A percentile compares a stretch with the other conserved stretches of the same genome.
These are phyloP conservation scores for Priceomyces melissophilus DNA, from an alignment of 805 yeast genomes.

Conservation along the genomic window DNA sequence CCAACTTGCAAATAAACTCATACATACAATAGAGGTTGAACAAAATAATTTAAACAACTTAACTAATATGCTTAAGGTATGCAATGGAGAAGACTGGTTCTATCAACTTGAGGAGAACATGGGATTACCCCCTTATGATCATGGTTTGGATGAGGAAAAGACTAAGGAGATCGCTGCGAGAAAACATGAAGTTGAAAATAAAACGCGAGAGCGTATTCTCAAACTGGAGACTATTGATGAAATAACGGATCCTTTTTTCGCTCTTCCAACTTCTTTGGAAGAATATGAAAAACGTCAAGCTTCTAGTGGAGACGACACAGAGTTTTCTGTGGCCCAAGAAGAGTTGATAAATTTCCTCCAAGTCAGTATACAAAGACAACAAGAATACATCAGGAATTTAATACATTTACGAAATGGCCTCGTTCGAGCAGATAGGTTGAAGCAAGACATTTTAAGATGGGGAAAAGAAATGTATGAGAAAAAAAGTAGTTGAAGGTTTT, in stretches of 20 bases:
- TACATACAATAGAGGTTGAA: constrained; percentile 77
- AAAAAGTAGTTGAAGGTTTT: constrained; percentile 16
- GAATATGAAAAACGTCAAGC: constrained; percentile 22
- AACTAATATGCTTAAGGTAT: constrained; percentile 67
- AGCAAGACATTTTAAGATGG: constrained; percentile 73
- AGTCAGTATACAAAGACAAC: constrained; percentile 48
- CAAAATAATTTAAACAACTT: constrained; percentile 72
- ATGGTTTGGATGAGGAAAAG: constrained; percentile 40
- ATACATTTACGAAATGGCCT: constrained; percentile 71
- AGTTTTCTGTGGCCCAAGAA: constrained; percentile 58
- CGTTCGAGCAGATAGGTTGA: constrained; percentile 72
- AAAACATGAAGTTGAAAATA: constrained; percentile 1
- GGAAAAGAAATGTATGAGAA: constrained; percentile 73
- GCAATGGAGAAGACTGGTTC: constrained; percentile 83
- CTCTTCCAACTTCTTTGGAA: constrained; percentile 51
- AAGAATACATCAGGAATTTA: constrained; percentile 81
- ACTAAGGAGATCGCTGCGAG: constrained; percentile 10
- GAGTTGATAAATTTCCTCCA: constrained; percentile 42
- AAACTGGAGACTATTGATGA: constrained; percentile 17
- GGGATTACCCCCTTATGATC: constrained; percentile 68
- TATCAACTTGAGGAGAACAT: constrained; percentile 61
- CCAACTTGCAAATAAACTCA: constrained; percentile 63
- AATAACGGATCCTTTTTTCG: constrained; percentile 42
- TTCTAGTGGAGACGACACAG: constrained; percentile 23
- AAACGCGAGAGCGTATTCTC: constrained; percentile 5